Percentiles rank a stretch among this genome's conserved stretches.
These are phyloP conservation scores for Coemansia sp. DNA, from an alignment of 192 early-diverging fungal species.

Conservation along the genomic window DNA sequence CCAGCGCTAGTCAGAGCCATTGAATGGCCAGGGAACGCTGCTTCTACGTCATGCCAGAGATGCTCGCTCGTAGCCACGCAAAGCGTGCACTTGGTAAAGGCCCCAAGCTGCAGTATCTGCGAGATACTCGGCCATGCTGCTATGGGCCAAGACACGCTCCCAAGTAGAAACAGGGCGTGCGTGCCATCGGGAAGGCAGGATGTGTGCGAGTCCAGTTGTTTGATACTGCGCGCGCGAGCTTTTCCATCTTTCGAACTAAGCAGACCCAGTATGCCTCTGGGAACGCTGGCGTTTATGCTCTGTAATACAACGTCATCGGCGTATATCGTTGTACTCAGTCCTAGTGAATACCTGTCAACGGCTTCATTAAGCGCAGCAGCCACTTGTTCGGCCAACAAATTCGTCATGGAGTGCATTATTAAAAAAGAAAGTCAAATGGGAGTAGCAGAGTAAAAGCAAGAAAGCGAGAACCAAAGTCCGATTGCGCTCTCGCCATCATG, in stretches of 20 bases:
- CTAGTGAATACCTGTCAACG: conserved; percentile 28
- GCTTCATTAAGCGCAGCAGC: conserved; percentile 7
- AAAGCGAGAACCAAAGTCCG: neutral
- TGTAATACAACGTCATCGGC: conserved; percentile 36
- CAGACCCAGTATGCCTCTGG: conserved; percentile 26
- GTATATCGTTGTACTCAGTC: conserved; percentile 46
- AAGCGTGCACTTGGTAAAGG: conserved; percentile 29
- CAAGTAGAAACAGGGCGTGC: conserved; percentile 41
- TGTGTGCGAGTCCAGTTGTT: conserved; percentile 5
- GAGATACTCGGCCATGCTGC: conserved; percentile 25
- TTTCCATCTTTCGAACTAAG: conserved; percentile 3
- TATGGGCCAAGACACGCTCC: conserved; percentile 31
- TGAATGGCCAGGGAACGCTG: conserved; percentile 15
- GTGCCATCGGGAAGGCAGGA: conserved; percentile 28
- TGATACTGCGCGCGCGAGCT: conserved; percentile 26
- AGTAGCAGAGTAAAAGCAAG: neutral
- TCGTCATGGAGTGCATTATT: neutral
- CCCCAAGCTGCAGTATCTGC: neutral
- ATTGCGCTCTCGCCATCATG: neutral
- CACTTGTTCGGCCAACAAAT: conserved; percentile 20
- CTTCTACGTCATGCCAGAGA: conserved; percentile 33
- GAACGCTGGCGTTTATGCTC: conserved; percentile 24
- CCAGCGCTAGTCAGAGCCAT: conserved; percentile 14
- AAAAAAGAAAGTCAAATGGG: neutral
- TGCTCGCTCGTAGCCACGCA: conserved; percentile 30